Evolutionary conservation across 2,329 filamentous ascomycete species (phyloP), one percentile per base, ranked within the genome.

Genomic region (Fusarium sacchari): DNA sequence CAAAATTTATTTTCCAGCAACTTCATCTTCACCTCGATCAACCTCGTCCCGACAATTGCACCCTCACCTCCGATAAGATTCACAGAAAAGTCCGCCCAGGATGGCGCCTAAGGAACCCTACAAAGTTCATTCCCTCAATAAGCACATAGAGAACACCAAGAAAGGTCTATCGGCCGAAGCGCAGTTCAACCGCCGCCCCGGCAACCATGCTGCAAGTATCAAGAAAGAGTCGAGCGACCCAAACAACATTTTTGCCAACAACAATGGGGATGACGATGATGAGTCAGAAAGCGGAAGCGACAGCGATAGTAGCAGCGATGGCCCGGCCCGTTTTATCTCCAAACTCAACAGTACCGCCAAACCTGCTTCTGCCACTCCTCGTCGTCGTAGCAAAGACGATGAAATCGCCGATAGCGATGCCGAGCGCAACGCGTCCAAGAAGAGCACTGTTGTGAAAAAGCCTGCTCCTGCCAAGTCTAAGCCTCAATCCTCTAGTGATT

Each of bases 371-470:
- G 67, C 55, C 18, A 52, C 72, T 58, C 44, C 71, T 50, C 72
- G 64, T 40, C 79, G 77, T 60, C 79, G 77, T 65, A 78, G 72
- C 77, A 80, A 81, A 71, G 68, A 80, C 47, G 81, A 82, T 28
- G 83, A 84, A 69, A 84, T 85, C 66, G 82, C 82, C 76, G 83
- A 85, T 64, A 85, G 83, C 74, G 82, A 85, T 73, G 81, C 74
- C 74, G 83, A 84, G 67, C 81, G 80, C 61, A 79, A 78, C 52
- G 71, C 79, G 42, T 69, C 78, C 24, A 70, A 76, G 37, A 80
- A 78, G 39, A 74, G 68, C 37, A 37, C 66, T n/a, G 18, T 67
- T 24, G 12, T 40, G 13, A 76, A 74, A 58, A 75, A 75, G 26
- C 24, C 67, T 56, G 37, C 58, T 24, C 58, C 58, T 15, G 36